Conservation (phyloP, 2,329 filamentous ascomycete species). For the Neonectria hederae region DNA sequence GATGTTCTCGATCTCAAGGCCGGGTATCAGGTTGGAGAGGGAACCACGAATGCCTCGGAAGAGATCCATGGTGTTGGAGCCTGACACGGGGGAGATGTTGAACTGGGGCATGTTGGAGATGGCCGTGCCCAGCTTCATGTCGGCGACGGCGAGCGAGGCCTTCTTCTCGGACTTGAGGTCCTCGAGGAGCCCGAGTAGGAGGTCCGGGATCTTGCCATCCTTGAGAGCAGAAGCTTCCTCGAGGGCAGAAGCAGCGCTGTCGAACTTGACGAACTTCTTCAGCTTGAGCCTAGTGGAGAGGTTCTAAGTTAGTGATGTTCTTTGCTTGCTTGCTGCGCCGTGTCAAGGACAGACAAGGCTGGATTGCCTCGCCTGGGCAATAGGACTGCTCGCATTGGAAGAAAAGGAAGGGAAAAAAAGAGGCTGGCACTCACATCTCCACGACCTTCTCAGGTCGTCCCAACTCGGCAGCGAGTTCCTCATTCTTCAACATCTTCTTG, state of each 20-base stretch:
- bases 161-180: slow-evolving; percentile 98
- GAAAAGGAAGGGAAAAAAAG: slow-evolving; percentile 26
- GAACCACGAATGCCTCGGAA: slow-evolving; percentile 95
- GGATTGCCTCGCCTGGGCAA: neutral
- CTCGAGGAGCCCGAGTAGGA: slow-evolving; percentile 83
- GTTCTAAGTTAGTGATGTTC: slow-evolving; percentile 21
- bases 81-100: slow-evolving; percentile 83
- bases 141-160: slow-evolving; percentile 90
- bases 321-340: neutral
- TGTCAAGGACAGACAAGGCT: neutral
- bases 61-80: slow-evolving; percentile 71
- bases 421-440: slow-evolving; percentile 73
- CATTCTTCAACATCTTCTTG: slow-evolving; percentile 95
- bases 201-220: slow-evolving; percentile 93
- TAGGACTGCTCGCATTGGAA: slow-evolving; percentile 2
- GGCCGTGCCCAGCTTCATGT: slow-evolving; percentile 89
- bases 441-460: slow-evolving; percentile 85
- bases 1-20: slow-evolving; percentile 84
- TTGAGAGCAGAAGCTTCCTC: slow-evolving; percentile 89
- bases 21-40: slow-evolving; percentile 88
- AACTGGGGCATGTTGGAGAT: slow-evolving; percentile 93
- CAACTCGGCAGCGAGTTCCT: slow-evolving; percentile 79
- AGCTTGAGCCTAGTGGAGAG: slow-evolving; percentile 77
- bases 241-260: slow-evolving; percentile 88
- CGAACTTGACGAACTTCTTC: slow-evolving; percentile 98